Percentiles rank a stretch among this genome's conserved stretches.
phyloP scores from a whole-genome alignment of 164 flowering plant species.

The Berberis thunbergii region DNA sequence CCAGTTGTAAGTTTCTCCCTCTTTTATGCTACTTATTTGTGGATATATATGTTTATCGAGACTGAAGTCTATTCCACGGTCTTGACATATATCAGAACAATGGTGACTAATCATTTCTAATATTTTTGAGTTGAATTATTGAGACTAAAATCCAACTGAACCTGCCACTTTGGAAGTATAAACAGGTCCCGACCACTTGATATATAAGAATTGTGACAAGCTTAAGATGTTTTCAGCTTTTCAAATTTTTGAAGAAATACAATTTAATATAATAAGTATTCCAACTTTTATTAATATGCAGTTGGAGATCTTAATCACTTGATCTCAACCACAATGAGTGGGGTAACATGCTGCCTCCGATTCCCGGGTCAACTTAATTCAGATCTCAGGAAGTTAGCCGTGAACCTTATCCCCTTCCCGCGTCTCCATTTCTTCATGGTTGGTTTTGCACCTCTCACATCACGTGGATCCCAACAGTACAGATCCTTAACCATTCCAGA shows the following conservation, averaged over 20 bases:
- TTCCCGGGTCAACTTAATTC: too few species aligned
- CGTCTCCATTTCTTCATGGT: background rate
- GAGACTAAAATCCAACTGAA: too few species aligned
- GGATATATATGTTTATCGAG: too few species aligned
- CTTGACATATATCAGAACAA: too few species aligned
- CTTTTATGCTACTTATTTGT: background rate
- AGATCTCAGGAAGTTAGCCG: constrained; percentile 1
- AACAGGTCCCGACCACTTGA: too few species aligned
- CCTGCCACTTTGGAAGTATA: too few species aligned
- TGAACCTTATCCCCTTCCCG: constrained; percentile 8
- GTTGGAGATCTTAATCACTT: background rate
- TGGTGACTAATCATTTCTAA: background rate
- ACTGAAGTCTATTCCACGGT: too few species aligned
- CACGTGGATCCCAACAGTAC: constrained; percentile 6
- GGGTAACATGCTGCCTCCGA: too few species aligned
- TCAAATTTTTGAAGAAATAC: background rate
- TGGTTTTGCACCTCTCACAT: too few species aligned
- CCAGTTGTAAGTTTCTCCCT: constrained; percentile 6
- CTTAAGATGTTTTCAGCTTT: background rate
- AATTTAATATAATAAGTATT: too few species aligned
- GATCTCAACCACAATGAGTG: background rate
- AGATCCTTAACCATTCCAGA: constrained; percentile 10
- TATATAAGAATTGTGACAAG: too few species aligned
- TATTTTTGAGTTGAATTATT: background rate
- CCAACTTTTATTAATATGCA: too few species aligned